Evolutionary conservation across 768 basidiomycete species (phyloP), one percentile per base, ranked within the genome.

Genomic region (Gloeostereum incarnatum): DNA sequence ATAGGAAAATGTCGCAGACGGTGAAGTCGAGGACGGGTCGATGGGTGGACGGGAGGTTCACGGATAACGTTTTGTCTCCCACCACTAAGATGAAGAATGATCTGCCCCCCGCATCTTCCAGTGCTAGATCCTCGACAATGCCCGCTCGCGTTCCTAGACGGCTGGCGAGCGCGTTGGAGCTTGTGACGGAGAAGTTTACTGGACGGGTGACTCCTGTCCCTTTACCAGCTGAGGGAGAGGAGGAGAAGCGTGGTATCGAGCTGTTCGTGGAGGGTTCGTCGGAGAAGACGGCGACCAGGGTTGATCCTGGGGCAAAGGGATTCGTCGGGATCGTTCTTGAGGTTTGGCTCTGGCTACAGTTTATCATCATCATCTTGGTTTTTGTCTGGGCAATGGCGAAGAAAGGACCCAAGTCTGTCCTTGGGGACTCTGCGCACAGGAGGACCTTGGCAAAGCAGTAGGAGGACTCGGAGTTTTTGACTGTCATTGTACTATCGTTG

Each of bases 331-430:
- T 81, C 35, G 54, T 88, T 45, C 49, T 90, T 35, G 82, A 87
- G 59, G 53, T 84, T 16, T 90, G 88, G 88, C 56, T 90, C 45
- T 87, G 86, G 84, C 54, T 88, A 42, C 88, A 91, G 56, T 88
- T 90, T 51, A 63, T 56, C 6, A 66, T 88, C 43, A 75, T 91
- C 45, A 67, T 89, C 22, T 39, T 79, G 29, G 77, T 88, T 37
- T 90, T 90, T 56, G 54, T 91, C 38, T 87, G 75, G 69, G 74
- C 82, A 23, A 83, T 88, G 78, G 83, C 84, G 41, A 75, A 66
- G 57, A 67, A 74, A 14, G 86, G 88, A 2, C 86, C 86, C 5
- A 79, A 77, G 60, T 69, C 69, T 38, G 73, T 89, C 21, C 48
- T 87, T 41, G 63, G 62, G 25, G 70, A 75, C 40, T 62, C 33